Percentiles rank a stretch among this genome's conserved stretches.
Evolutionary conservation across 2,329 filamentous ascomycete genomes (phyloP).

Genomic region (Aspergillus udagawae): DNA sequence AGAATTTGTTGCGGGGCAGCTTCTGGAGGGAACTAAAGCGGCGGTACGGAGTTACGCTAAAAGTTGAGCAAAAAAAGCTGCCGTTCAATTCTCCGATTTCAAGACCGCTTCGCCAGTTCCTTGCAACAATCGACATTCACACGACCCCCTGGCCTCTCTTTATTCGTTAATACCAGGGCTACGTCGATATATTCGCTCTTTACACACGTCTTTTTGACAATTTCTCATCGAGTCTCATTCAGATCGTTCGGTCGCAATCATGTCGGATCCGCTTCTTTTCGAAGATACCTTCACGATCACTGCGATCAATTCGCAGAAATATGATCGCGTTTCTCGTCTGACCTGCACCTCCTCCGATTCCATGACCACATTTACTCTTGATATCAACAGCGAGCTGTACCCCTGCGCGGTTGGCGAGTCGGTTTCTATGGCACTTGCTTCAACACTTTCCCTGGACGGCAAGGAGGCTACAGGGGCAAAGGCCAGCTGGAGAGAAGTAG

Average conservation of each 20-base stretch:
- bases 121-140: not conserved
- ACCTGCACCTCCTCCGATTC: conserved; percentile 71
- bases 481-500: conserved; percentile 70
- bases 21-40: conserved; percentile 18
- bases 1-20: conserved; percentile 22
- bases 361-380: conserved; percentile 73
- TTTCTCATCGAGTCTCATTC: not conserved
- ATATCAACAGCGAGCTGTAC: conserved; percentile 93
- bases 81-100: conserved; percentile 1
- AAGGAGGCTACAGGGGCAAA: conserved; percentile 63
- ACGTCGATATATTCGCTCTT: not conserved
- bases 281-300: conserved; percentile 87
- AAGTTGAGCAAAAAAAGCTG: conserved; percentile 22
- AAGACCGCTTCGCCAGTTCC: not conserved
- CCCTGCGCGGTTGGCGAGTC: conserved; percentile 70
- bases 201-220: not conserved
- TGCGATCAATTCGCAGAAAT: conserved; percentile 76
- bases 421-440: conserved; percentile 76
- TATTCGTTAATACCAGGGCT: not conserved
- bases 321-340: conserved; percentile 90
- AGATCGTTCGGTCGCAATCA: conserved; percentile 43
- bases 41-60: conserved; percentile 21
- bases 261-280: conserved; percentile 87
- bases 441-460: conserved; percentile 82
- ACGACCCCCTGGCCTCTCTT: not conserved